These are phyloP conservation scores for Trametes cinnabarina DNA, from an alignment of 768 basidiomycete genomes.

Conservation along the genomic window DNA sequence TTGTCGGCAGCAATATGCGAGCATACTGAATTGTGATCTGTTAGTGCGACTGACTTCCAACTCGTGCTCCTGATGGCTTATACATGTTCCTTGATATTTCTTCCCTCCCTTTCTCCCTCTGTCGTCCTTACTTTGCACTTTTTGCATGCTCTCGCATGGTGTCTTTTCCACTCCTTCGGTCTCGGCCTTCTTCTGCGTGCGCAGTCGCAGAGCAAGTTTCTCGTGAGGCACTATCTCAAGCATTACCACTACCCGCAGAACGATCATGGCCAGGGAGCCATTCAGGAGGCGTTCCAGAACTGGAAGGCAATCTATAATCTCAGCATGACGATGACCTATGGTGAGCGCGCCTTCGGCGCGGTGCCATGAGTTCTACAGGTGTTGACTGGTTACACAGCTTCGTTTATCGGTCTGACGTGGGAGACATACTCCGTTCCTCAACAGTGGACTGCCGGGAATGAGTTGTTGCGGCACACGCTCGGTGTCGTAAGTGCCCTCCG, in stretches of 20 bases:
- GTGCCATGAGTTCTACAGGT: not conserved
- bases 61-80: slow-evolving; percentile 75
- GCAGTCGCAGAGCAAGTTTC: slow-evolving; percentile 82
- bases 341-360: slow-evolving; percentile 44
- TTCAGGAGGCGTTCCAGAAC: slow-evolving; percentile 91
- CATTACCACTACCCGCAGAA: slow-evolving; percentile 84
- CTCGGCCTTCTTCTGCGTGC: slow-evolving; percentile 81
- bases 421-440: slow-evolving; percentile 81
- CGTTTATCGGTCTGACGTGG: slow-evolving; percentile 84
- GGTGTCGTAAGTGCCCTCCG: slow-evolving; percentile 61
- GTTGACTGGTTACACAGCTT: slow-evolving; percentile 48
- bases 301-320: slow-evolving; percentile 94
- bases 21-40: slow-evolving; percentile 22
- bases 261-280: slow-evolving; percentile 69
- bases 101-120: slow-evolving; percentile 55
- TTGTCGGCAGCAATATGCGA: not conserved
- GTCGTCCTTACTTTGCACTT: slow-evolving; percentile 67
- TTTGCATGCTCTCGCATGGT: slow-evolving; percentile 81
- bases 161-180: slow-evolving; percentile 82
- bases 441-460: slow-evolving; percentile 86
- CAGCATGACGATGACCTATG: slow-evolving; percentile 93
- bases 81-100: slow-evolving; percentile 51
- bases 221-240: slow-evolving; percentile 92
- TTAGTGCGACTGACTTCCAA: slow-evolving; percentile 82
- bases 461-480: slow-evolving; percentile 83